Evolutionary conservation across 306 rosid species (phyloP).

Genomic region (Cicer judaicum): DNA sequence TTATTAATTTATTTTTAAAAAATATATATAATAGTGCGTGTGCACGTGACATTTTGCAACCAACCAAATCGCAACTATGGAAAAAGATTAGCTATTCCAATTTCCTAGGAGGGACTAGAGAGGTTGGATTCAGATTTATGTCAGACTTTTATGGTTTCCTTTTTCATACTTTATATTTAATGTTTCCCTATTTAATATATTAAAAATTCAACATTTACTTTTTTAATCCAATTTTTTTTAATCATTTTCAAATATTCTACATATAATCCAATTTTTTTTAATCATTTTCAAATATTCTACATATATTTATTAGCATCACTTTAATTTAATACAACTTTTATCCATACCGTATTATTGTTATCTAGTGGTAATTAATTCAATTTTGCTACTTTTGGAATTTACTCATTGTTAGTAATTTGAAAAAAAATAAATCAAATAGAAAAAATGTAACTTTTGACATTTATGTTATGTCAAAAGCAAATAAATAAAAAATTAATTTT

Average conservation of each 20-base stretch:
- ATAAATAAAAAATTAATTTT: no score
- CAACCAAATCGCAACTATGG: constrained; percentile 19
- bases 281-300: no score
- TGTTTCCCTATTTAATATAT: no score
- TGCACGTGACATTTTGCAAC: constrained; percentile 42
- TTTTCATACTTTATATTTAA: background rate
- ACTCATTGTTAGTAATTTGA: constrained; percentile 17
- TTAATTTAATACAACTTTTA: background rate
- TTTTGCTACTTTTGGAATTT: background rate
- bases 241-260: no score
- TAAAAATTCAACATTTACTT: no score
- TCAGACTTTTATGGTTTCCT: constrained; percentile 34
- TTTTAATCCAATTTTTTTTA: no score
- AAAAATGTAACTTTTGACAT: constrained; percentile 33
- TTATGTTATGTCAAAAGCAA: constrained; percentile 51
- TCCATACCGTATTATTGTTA: constrained; percentile 23
- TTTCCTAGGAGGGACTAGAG: background rate
- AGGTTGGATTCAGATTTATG: constrained; percentile 42
- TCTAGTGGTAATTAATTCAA: background rate
- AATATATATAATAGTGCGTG: no score
- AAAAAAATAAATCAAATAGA: background rate
- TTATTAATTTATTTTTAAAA: no score
- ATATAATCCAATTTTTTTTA: no score
- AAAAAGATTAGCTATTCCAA: constrained; percentile 36
- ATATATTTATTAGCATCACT: no score